A percentile compares a stretch with the other conserved stretches of the same genome.
These are phyloP conservation scores for Sordariomycetes sp. DNA, from an alignment of 2,329 filamentous ascomycete genomes.

Conservation along the genomic window DNA sequence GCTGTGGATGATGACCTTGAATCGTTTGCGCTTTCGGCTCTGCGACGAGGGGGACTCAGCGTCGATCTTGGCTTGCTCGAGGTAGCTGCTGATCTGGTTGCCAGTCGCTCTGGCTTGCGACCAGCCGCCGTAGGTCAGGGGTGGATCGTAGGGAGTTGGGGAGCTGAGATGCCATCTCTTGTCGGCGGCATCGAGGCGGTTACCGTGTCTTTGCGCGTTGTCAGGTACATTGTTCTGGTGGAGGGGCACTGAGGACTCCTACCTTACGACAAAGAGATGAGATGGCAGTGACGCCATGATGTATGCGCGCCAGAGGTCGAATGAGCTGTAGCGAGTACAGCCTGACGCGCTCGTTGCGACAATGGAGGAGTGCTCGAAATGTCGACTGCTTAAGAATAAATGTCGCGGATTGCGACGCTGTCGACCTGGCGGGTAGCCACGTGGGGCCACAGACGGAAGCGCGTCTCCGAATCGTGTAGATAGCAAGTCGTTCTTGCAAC, in stretches of 20 bases:
- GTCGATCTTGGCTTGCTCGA: slow-evolving; percentile 41
- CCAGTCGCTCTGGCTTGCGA: slow-evolving; percentile 77
- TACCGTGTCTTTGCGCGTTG: slow-evolving; percentile 63
- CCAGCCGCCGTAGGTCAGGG: slow-evolving; percentile 91
- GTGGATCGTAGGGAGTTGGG: slow-evolving; percentile 89
- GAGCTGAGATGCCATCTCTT: slow-evolving; percentile 92
- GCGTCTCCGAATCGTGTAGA: no score
- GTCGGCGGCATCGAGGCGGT: slow-evolving; percentile 88
- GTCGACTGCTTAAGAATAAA: no score
- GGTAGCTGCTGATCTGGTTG: slow-evolving; percentile 69
- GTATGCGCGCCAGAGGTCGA: no score
- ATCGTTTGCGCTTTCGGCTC: slow-evolving; percentile 42
- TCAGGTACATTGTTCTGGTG: neutral
- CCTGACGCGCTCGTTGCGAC: no score
- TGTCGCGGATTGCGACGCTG: no score
- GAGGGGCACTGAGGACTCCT: slow-evolving; percentile 5
- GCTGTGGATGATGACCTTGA: slow-evolving; percentile 78
- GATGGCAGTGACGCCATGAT: slow-evolving; percentile 14
- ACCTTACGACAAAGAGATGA: slow-evolving; percentile 35
- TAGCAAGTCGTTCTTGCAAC: no score
- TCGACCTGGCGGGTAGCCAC: no score
- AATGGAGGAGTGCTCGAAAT: no score
- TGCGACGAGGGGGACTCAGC: slow-evolving; percentile 15
- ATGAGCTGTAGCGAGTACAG: no score
- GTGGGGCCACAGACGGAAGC: no score